These are phyloP conservation scores for Basipetospora chlamydospora DNA, from an alignment of 2,329 filamentous ascomycete genomes.

Conservation along the genomic window DNA sequence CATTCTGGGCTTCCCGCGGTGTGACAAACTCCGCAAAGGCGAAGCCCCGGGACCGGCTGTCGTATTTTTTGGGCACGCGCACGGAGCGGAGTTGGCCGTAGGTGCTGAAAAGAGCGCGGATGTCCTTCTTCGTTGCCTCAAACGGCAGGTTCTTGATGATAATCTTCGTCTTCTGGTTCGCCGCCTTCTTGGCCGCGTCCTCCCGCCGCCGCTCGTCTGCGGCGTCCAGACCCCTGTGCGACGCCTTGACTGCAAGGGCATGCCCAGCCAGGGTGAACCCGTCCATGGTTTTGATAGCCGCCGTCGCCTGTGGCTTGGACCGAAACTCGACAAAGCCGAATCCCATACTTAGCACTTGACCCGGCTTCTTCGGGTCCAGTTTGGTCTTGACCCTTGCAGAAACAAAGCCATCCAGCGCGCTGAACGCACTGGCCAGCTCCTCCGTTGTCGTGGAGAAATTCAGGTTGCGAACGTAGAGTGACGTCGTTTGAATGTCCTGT, in stretches of 20 bases:
- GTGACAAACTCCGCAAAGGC: conserved; percentile 95
- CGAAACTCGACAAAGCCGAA: conserved; percentile 91
- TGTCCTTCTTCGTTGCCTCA: conserved; percentile 84
- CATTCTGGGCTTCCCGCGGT: conserved; percentile 75
- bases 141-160: conserved; percentile 98
- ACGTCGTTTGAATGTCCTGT: conserved; percentile 50
- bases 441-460: conserved; percentile 79
- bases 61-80: conserved; percentile 89
- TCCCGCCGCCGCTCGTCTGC: conserved; percentile 74
- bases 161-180: conserved; percentile 72
- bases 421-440: conserved; percentile 62
- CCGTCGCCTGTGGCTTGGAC: conserved; percentile 61
- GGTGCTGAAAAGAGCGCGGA: conserved; percentile 69
- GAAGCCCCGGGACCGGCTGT: conserved; percentile 77
- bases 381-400: conserved; percentile 88
- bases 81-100: conserved; percentile 90
- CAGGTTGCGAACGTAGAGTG: conserved; percentile 84
- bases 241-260: conserved; percentile 69
- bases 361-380: conserved; percentile 77
- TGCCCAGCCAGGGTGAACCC: conserved; percentile 78
- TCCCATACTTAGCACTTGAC: conserved; percentile 85
- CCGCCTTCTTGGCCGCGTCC: conserved; percentile 68
- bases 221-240: conserved; percentile 75
- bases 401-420: conserved; percentile 72
- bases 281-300: conserved; percentile 75